Evolutionary conservation across 208 protist genomes (phyloP), one percentile per base, ranked within the genome.

Genomic region (Leishmania martiniquensis): DNA sequence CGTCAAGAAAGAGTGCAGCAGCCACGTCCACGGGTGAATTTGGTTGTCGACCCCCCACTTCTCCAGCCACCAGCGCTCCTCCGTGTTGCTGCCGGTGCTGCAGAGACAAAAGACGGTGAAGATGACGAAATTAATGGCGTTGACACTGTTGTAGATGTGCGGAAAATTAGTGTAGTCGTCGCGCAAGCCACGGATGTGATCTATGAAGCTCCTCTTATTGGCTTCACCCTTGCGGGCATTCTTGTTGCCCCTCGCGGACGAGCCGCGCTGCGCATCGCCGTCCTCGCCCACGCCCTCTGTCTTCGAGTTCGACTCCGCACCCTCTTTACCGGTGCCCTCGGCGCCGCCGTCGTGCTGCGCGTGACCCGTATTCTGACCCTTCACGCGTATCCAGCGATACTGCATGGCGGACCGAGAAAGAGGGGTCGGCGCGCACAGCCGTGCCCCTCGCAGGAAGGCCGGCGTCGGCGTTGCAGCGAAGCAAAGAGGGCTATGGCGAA

Each of bases 121-220:
- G 71, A 98, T 69, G 60, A 98, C 51, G 72, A 98, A 97, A 76
- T 95, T 93, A 59, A 97, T 83, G n/a, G 81, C 82, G 78, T 96
- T 98, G 47, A 89, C 90, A 74, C 87, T 94, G 89, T 98, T 98
- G 83, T 98, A 98, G 63, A 98, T 98, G 73, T 96, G 91, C 5
- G 91, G 89, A 69, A 95, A 96, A 47, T 86, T 91, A 52, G 80
- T 69, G 82, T 90, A 91, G 77, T 98, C 95, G 37, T 93, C 81
- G 49, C 84, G 84, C 44, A 98, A 84, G 72, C 84, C 88, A 63
- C 85, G 72, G 47, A 91, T 57, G 77, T 98, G 87, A 47, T 93
- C 91, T 45, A 76, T 78, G 73, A 96, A 86, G 49, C 81, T 76
- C 55, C 77, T 83, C 77, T 80, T 75, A 76, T 75, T 71, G 29